phyloP scores from a whole-genome alignment of 2,329 filamentous ascomycete genomes.

The Ascochyta fabae region DNA sequence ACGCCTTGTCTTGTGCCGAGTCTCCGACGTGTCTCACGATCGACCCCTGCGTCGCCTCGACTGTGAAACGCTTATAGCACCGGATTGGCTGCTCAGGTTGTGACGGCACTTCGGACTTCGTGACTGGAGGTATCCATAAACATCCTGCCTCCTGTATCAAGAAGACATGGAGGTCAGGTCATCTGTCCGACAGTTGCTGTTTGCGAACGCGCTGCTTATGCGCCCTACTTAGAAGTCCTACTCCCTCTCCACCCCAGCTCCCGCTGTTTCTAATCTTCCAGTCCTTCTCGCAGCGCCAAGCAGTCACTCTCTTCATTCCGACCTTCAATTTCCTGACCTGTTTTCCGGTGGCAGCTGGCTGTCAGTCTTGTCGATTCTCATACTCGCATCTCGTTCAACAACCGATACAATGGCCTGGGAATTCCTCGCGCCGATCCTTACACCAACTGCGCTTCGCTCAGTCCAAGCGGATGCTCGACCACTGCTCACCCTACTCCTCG shows the following conservation, averaged over 20 bases:
- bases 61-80: conserved; percentile 31
- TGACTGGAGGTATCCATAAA: conserved; percentile 23
- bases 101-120: conserved; percentile 17
- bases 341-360: conserved; percentile 30
- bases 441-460: conserved; percentile 39
- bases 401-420: conserved; percentile 34
- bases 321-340: conserved; percentile 12
- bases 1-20: conserved; percentile 8
- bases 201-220: conserved; percentile 30
- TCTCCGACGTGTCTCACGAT: conserved; percentile 30
- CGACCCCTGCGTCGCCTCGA: conserved; percentile 29
- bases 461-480: conserved; percentile 71
- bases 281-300: conserved; percentile 15
- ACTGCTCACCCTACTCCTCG: conserved; percentile 83
- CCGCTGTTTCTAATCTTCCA: conserved; percentile 11
- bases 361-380: conserved; percentile 11
- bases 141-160: conserved; percentile 17
- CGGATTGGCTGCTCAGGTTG: conserved; percentile 19
- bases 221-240: conserved; percentile 20
- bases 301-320: conserved; percentile 17
- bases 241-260: conserved; percentile 17
- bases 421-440: conserved; percentile 42
- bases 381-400: background rate
- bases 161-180: conserved; percentile 30
- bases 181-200: conserved; percentile 33